Conservation (phyloP, 148 eudicot species). For the Oxyria digyna region DNA sequence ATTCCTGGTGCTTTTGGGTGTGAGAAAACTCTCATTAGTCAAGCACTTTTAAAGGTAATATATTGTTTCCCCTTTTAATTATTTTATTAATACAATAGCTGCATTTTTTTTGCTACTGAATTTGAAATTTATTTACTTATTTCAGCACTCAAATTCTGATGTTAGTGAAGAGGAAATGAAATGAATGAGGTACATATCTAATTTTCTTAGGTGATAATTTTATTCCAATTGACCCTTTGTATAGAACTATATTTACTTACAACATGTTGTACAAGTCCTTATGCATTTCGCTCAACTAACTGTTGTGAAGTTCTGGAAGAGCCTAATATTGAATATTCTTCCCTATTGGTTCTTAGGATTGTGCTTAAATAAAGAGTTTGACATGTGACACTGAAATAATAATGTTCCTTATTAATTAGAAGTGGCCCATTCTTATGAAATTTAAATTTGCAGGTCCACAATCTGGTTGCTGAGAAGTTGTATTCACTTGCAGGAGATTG, state of each 20-base stretch:
- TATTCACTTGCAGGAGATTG: no score
- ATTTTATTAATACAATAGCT: neutral
- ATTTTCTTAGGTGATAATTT: neutral
- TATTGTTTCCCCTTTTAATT: neutral
- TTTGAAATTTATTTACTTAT: neutral
- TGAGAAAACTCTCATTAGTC: slow-evolving; percentile 98
- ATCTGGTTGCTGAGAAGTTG: no score
- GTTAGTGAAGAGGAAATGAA: slow-evolving; percentile 99
- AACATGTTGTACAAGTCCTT: slow-evolving; percentile 47
- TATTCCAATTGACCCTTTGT: neutral
- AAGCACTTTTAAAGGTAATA: slow-evolving; percentile 91
- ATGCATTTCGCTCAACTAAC: slow-evolving; percentile 99
- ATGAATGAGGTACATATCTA: slow-evolving; percentile 79
- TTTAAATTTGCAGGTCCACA: no score
- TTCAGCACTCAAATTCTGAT: slow-evolving; percentile 98
- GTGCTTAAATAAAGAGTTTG: no score
- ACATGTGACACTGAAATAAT: no score
- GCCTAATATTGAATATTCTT: no score
- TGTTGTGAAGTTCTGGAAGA: no score
- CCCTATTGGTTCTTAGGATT: no score
- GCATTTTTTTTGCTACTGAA: neutral
- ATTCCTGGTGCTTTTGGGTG: slow-evolving; percentile 99
- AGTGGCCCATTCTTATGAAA: no score
- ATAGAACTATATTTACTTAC: neutral
- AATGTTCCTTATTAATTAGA: no score